Evolutionary conservation across 768 basidiomycete genomes (phyloP).

Genomic region (Tephrocybe sp.): DNA sequence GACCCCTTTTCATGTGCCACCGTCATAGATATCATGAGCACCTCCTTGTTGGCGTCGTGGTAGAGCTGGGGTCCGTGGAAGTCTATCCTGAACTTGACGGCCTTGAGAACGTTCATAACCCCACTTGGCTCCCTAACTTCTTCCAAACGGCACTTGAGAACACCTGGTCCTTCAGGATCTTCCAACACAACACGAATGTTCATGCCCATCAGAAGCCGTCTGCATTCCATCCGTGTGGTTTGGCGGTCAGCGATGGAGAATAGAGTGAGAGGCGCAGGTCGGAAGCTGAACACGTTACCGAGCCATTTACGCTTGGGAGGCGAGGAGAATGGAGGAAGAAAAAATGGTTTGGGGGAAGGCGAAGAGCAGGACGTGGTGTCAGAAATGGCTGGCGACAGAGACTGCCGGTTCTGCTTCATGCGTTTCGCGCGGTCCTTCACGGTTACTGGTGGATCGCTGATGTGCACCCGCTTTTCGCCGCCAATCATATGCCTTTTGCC

Average conservation of each 20-base stretch:
- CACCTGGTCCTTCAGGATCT: constrained; percentile 57
- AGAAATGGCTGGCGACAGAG: constrained; percentile 41
- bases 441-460: constrained; percentile 47
- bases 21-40: constrained; percentile 51
- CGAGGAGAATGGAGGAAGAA: constrained; percentile 35
- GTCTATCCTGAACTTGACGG: constrained; percentile 83
- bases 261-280: constrained; percentile 57
- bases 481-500: constrained; percentile 28
- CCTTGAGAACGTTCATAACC: constrained; percentile 55
- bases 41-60: constrained; percentile 39
- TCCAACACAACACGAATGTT: constrained; percentile 68
- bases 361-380: constrained; percentile 37
- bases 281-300: constrained; percentile 84
- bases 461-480: constrained; percentile 40
- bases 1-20: constrained; percentile 88
- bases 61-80: constrained; percentile 40
- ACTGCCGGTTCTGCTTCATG: constrained; percentile 17
- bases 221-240: constrained; percentile 72
- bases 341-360: constrained; percentile 35
- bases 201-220: constrained; percentile 66
- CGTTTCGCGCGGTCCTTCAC: constrained; percentile 34
- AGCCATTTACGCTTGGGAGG: constrained; percentile 77
- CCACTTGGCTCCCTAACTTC: constrained; percentile 60
- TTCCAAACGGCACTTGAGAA: constrained; percentile 76
- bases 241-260: constrained; percentile 57